These are phyloP conservation scores for Dryas drummondii DNA, from an alignment of 306 rosid species.

Conservation along the genomic window DNA sequence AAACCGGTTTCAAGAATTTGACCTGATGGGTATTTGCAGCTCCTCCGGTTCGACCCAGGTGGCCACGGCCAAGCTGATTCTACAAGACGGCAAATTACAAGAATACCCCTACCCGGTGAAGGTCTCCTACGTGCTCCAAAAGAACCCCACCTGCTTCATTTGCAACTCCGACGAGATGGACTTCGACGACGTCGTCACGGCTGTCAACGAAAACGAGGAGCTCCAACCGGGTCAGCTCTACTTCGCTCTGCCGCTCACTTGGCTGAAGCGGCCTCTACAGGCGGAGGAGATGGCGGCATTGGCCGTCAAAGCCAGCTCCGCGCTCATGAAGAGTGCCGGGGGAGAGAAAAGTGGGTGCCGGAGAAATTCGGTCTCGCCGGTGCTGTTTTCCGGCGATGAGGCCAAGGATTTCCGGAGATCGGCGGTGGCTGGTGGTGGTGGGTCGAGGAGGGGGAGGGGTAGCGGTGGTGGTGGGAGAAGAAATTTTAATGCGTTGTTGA, in stretches of 20 bases:
- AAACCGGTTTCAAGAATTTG: background rate
- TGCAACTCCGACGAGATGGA: constrained; percentile 93
- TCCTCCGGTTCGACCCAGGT: constrained; percentile 55
- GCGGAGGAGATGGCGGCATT: constrained; percentile 93
- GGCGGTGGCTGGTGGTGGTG: constrained; percentile 10
- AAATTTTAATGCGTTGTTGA: constrained; percentile 49
- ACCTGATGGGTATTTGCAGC: constrained; percentile 72
- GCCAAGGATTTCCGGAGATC: constrained; percentile 26
- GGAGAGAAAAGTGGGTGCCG: constrained; percentile 38
- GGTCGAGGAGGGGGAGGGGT: constrained; percentile 36
- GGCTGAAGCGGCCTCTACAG: constrained; percentile 54
- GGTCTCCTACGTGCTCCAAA: constrained; percentile 66
- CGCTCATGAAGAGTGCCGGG: constrained; percentile 53
- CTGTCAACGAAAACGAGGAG: constrained; percentile 61
- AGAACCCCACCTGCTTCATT: constrained; percentile 64
- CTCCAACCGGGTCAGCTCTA: constrained; percentile 83
- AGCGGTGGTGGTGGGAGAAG: constrained; percentile 18
- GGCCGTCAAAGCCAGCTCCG: constrained; percentile 90
- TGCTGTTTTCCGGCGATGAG: constrained; percentile 37
- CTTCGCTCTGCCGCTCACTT: constrained; percentile 70
- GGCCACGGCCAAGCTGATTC: constrained; percentile 70
- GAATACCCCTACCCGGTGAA: constrained; percentile 68
- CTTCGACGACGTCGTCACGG: constrained; percentile 65
- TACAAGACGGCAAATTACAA: constrained; percentile 61
- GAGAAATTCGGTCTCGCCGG: constrained; percentile 41